Evolutionary conservation across 106 monocot species (phyloP), one percentile per base, ranked within the genome.

Genomic region (Phalaenopsis equestris): DNA sequence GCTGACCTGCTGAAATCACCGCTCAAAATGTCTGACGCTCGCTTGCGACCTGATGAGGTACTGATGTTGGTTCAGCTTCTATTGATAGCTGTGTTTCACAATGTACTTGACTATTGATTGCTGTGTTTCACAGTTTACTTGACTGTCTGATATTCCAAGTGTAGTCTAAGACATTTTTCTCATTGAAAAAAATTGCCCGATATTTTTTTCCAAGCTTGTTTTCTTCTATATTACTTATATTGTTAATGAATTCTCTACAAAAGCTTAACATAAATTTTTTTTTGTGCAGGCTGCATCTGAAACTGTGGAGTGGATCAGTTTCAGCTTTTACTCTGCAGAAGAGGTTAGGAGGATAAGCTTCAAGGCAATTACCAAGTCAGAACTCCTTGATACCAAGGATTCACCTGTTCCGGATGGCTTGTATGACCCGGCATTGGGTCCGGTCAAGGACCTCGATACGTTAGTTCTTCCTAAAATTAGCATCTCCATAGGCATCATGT

Each of bases 391-490:
- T 78, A 39, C 70, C 41, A 92, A 86, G 79, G 75, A 81, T 21
- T 16, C 37, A 36, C 83, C 88, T 36, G 73, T 92, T 49, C 84
- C 84, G 9, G 84, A 80, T 72, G 92, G 92, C 68, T 57, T 92
- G 41, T 84, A 86, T 48, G 92, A 92, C 37, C 83, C 85, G 2
- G 88, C 92, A 3, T 18, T 92, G 73, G 92, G 92, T 15, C 90
- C 92, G 0, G 17, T 88, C 17, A 84, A 80, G 10, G 84, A 84
- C 12, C 79, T 74, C 19, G 92, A 92, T 58, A 56, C 84, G 92
- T 92, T 41, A 92, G 88, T 86, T 9, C 57, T 0, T 45, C 43
- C 19, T 19, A 42, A 19, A 42, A 45, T 74, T 75, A n/a, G 14
- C 4, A 41, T 81, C 24, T 14, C 42, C 46, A 10, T 81, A 52